A percentile compares a stretch with the other conserved stretches of the same genome.
Evolutionary conservation across 148 eudicot species (phyloP).

Genomic region (Camellia japonica): DNA sequence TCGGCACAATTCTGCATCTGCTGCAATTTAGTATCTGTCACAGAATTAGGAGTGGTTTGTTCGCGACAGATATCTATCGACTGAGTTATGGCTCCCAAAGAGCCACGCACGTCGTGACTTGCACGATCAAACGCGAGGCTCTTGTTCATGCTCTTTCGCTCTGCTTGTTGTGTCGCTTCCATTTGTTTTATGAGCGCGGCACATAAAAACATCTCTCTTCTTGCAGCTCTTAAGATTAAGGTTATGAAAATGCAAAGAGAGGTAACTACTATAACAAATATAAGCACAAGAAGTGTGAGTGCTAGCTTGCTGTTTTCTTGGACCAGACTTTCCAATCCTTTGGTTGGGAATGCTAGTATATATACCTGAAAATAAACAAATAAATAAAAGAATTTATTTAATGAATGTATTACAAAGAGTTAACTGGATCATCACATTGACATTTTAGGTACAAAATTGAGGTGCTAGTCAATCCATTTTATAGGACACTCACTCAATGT

Average conservation of each 20-base stretch:
- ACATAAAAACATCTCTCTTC: constrained; percentile 9
- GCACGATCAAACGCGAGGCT: neutral
- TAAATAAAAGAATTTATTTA: neutral
- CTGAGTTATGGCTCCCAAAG: constrained; percentile 8
- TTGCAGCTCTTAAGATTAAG: constrained; percentile 4
- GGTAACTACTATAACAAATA: neutral
- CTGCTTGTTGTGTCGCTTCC: constrained; percentile 14
- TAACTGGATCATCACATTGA: too few relatives aligned
- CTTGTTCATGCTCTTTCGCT: constrained; percentile 14
- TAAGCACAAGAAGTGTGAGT: constrained; percentile 7
- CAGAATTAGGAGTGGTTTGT: neutral
- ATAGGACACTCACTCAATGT: too few relatives aligned
- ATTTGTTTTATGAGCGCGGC: constrained; percentile 9
- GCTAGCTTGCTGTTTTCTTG: neutral
- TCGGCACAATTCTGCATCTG: neutral
- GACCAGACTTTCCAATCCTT: neutral
- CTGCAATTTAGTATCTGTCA: neutral
- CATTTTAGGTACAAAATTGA: too few relatives aligned
- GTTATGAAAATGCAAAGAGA: constrained; percentile 1
- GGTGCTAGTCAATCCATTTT: too few relatives aligned
- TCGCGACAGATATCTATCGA: neutral
- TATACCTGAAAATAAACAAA: neutral
- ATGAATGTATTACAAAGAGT: too few relatives aligned
- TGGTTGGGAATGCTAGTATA: neutral
- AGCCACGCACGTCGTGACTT: constrained; percentile 2